These are phyloP conservation scores for Hansenula lynferdii DNA, from an alignment of 1,139 yeast species.

Conservation along the genomic window DNA sequence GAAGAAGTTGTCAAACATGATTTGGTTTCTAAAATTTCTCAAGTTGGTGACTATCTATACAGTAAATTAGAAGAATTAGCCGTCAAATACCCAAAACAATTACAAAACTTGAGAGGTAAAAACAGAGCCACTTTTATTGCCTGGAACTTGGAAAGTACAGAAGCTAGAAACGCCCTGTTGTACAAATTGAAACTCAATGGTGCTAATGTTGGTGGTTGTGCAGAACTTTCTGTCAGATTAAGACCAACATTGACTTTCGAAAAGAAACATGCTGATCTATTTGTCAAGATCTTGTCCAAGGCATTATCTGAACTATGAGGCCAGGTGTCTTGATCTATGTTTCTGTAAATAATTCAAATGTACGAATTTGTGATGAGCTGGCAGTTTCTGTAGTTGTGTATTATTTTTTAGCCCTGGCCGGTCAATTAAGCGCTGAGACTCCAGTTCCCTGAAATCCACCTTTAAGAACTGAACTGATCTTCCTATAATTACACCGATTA, in stretches of 20 bases:
- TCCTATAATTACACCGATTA: too few species aligned
- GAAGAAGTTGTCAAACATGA: constrained; percentile 50
- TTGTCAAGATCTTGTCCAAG: constrained; percentile 34
- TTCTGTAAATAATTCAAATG: too few species aligned
- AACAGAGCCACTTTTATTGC: constrained; percentile 69
- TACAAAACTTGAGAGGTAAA: constrained; percentile 60
- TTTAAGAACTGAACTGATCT: too few species aligned
- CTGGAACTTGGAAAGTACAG: constrained; percentile 53
- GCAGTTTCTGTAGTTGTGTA: too few species aligned
- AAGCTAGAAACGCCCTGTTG: constrained; percentile 47
- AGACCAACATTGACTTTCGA: constrained; percentile 70
- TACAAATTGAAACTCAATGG: constrained; percentile 48
- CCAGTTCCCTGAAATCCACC: too few species aligned
- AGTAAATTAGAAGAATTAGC: constrained; percentile 39
- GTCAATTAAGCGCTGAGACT: too few species aligned
- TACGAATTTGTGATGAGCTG: too few species aligned
- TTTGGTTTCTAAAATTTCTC: constrained; percentile 44
- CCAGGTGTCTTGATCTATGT: too few species aligned
- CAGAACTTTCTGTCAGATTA: constrained; percentile 58
- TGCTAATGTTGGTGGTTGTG: constrained; percentile 71
- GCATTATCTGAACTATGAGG: constrained; percentile 1
- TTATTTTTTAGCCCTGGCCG: too few species aligned
- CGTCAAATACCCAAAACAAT: constrained; percentile 37
- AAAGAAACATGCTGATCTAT: constrained; percentile 60
- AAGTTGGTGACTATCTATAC: constrained; percentile 59